phyloP scores from a whole-genome alignment of 345 rosid genomes.

The Brassica rapa region DNA sequence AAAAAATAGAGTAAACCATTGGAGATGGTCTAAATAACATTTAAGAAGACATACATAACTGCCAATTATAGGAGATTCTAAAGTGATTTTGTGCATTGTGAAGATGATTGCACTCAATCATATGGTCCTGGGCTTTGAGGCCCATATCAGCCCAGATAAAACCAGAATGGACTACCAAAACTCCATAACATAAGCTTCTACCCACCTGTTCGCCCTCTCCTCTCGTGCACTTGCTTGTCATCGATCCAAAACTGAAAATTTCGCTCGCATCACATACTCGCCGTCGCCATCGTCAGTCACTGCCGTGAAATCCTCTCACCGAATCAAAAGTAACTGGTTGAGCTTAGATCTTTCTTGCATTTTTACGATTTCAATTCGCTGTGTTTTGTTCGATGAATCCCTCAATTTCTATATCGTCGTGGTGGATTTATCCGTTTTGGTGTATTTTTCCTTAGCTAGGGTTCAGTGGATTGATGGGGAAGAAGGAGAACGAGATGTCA shows the following conservation, averaged over 20 bases:
- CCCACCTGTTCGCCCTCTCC: neutral
- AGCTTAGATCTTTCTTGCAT: neutral
- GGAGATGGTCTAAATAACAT: no score
- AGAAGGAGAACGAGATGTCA: conserved; percentile 46
- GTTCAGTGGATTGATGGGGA: conserved; percentile 44
- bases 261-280: conserved; percentile 15
- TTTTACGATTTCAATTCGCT: neutral
- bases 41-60: no score
- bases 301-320: neutral
- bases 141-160: neutral
- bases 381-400: neutral
- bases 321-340: neutral
- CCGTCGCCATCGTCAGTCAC: conserved; percentile 3
- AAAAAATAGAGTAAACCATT: no score
- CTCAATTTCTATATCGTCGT: neutral
- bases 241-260: conserved; percentile 16
- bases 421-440: neutral
- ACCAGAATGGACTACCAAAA: neutral
- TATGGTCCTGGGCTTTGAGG: neutral
- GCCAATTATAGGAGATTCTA: no score
- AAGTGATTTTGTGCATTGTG: no score
- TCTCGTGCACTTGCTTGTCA: conserved; percentile 12
- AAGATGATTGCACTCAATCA: neutral
- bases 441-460: neutral
- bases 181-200: neutral